phyloP scores from a whole-genome alignment of 805 yeast genomes.

The Tetrapisispora arboricola region DNA sequence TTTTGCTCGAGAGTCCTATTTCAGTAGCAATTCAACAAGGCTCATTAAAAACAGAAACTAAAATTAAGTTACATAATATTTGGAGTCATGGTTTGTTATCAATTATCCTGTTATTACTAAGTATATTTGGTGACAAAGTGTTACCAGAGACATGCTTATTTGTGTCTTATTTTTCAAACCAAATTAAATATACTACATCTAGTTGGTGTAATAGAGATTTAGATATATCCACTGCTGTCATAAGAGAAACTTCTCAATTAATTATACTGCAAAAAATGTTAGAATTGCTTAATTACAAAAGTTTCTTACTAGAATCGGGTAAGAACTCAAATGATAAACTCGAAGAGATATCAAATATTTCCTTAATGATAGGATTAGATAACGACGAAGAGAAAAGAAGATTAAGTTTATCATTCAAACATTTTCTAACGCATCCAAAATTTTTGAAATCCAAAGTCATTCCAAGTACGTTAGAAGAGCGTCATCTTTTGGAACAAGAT shows the following conservation, averaged over 20 bases:
- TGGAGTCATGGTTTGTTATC: slow-evolving; percentile 84
- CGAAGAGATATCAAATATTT: slow-evolving; percentile 9
- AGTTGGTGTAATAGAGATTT: slow-evolving; percentile 48
- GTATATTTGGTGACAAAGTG: slow-evolving; percentile 52
- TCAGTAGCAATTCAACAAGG: slow-evolving; percentile 61
- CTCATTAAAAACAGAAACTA: slow-evolving; percentile 38
- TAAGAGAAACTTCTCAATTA: slow-evolving; percentile 62
- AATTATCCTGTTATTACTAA: slow-evolving; percentile 47
- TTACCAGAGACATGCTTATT: slow-evolving; percentile 58
- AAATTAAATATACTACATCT: slow-evolving; percentile 50
- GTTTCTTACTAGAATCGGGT: slow-evolving; percentile 30
- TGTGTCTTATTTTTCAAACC: slow-evolving; percentile 51
- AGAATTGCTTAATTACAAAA: slow-evolving; percentile 41
- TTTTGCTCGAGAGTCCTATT: slow-evolving; percentile 63
- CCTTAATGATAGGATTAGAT: slow-evolving; percentile 51
- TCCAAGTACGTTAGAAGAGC: slow-evolving; percentile 58
- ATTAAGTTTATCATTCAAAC: slow-evolving; percentile 51
- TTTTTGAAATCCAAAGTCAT: slow-evolving; percentile 60
- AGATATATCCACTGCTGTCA: slow-evolving; percentile 39
- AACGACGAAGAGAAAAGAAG: slow-evolving; percentile 47
- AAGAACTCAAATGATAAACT: background rate
- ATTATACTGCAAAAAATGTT: slow-evolving; percentile 53
- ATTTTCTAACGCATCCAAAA: slow-evolving; percentile 78
- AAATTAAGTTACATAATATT: slow-evolving; percentile 55
- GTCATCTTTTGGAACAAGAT: slow-evolving; percentile 42